Evolutionary conservation across 139 green algal genomes (phyloP).

Genomic region (Closterium sp.): DNA sequence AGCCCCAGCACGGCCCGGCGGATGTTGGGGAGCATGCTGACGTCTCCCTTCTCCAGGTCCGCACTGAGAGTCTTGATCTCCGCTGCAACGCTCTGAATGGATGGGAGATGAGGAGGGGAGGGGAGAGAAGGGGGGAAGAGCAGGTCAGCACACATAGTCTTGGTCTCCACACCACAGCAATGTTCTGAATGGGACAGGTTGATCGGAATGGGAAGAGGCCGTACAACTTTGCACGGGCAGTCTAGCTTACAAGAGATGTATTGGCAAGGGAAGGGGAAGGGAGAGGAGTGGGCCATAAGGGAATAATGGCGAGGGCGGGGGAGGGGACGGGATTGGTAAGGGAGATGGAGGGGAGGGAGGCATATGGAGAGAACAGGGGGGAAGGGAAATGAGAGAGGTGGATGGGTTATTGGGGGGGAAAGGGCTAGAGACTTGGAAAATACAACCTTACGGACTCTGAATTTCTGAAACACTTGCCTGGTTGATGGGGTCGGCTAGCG

Average conservation of each 20-base stretch:
- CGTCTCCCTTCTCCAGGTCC: slow-evolving; percentile 51
- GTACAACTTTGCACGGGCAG: no score
- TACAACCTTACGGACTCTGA: no score
- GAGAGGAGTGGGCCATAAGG: no score
- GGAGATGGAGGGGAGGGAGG: neutral
- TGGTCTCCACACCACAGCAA: neutral
- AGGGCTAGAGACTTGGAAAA: no score
- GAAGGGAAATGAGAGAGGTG: neutral
- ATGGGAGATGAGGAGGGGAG: neutral
- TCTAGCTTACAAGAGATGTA: no score
- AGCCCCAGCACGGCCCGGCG: slow-evolving; percentile 47
- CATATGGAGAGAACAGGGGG: neutral
- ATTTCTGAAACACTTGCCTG: no score
- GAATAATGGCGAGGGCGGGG: no score
- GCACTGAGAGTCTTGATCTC: slow-evolving; percentile 58
- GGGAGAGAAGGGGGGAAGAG: neutral
- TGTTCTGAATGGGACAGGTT: neutral
- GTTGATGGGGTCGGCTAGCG: slow-evolving; percentile 63
- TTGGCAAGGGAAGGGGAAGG: no score
- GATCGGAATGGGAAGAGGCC: no score
- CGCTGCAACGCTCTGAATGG: slow-evolving; percentile 53
- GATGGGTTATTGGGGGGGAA: no score
- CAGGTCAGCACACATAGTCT: no score
- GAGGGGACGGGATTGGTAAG: neutral
- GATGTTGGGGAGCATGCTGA: slow-evolving; percentile 53